A percentile compares a stretch with the other conserved stretches of the same genome.
Evolutionary conservation across 345 rosid species (phyloP).

Genomic region (Stellera chamaejasme): DNA sequence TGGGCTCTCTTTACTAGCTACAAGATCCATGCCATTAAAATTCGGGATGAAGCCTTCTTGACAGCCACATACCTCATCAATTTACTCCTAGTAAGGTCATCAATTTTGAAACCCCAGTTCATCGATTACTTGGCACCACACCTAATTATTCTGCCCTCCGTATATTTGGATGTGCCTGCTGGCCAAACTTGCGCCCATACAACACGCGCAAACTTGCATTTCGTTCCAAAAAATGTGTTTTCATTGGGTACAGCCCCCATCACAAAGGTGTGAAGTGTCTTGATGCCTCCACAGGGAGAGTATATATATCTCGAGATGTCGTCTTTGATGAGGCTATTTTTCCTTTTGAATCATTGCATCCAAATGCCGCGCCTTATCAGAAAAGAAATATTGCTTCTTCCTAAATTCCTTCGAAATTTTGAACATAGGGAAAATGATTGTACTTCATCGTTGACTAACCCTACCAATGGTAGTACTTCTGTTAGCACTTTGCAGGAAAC

Average conservation of each 20-base stretch:
- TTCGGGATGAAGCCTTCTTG: not conserved
- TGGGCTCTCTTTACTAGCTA: too few species aligned
- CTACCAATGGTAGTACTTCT: not conserved
- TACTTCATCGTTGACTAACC: too few species aligned
- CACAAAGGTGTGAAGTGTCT: not conserved
- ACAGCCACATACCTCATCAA: not conserved
- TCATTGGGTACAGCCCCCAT: not conserved
- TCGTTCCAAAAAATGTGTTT: not conserved
- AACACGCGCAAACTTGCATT: not conserved
- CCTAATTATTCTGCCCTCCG: too few species aligned
- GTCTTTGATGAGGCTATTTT: not conserved
- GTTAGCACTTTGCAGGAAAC: too few species aligned
- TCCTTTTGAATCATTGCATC: not conserved
- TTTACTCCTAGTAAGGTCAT: not conserved
- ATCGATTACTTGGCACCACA: not conserved
- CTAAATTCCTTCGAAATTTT: too few species aligned
- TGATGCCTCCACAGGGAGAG: rapidly evolving
- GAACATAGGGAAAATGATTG: too few species aligned
- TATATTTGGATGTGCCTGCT: not conserved
- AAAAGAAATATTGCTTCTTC: too few species aligned
- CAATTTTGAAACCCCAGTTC: not conserved
- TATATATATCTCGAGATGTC: not conserved
- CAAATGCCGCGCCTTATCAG: rapidly evolving
- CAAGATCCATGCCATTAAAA: not conserved
- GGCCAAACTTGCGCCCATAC: not conserved